Percentiles rank a stretch among this genome's conserved stretches.
Conservation (phyloP, 2,329 filamentous ascomycete species). For the Colletotrichum sp. region DNA sequence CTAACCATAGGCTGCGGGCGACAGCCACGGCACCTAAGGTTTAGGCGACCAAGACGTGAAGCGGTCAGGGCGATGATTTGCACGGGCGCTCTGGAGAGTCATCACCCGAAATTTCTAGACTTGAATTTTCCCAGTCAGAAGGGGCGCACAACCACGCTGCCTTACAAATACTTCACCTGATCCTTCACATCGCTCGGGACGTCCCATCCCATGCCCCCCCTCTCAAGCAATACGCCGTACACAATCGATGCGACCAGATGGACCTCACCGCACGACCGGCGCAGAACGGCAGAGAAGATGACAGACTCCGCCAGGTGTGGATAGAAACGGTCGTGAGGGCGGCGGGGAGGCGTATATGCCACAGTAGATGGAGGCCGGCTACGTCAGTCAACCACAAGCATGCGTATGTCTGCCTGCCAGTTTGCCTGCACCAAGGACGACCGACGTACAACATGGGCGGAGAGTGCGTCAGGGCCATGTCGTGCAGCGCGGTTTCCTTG, state of each 20-base stretch:
- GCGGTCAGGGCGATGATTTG: slow-evolving; percentile 20
- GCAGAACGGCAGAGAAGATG: not conserved
- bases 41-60: slow-evolving; percentile 12
- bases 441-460: not conserved
- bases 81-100: slow-evolving; percentile 1
- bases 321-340: not conserved
- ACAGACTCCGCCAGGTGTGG: not conserved
- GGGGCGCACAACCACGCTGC: not conserved
- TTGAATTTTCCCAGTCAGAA: not conserved
- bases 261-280: not conserved
- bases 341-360: not conserved
- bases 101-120: not conserved
- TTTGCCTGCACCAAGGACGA: slow-evolving; percentile 4
- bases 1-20: not conserved
- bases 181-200: not conserved
- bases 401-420: slow-evolving; percentile 4
- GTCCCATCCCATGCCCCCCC: not conserved
- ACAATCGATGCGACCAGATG: not conserved
- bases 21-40: slow-evolving; percentile 10
- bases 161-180: not conserved
- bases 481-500: slow-evolving; percentile 16
- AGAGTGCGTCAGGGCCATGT: slow-evolving; percentile 10
- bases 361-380: not conserved
- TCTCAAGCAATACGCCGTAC: not conserved
- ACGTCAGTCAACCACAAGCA: slow-evolving; percentile 6